Evolutionary conservation across 768 basidiomycete species (phyloP).

Genomic region (Steccherinum ochraceum): DNA sequence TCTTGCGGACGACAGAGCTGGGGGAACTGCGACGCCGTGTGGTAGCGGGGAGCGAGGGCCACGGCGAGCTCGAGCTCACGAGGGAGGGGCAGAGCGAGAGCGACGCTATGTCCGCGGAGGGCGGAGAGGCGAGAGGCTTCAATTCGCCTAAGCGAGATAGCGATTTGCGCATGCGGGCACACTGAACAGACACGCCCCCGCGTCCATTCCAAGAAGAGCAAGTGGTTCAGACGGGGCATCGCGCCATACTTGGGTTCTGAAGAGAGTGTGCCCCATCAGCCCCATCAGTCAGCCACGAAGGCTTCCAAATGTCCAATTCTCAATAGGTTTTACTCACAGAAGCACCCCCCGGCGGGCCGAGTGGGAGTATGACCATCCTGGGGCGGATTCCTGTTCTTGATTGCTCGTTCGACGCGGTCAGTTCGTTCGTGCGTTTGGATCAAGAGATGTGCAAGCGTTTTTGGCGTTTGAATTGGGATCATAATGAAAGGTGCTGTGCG

Average conservation of each 20-base stretch:
- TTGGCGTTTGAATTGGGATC: neutral
- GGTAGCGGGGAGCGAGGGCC: no score
- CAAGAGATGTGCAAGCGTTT: neutral
- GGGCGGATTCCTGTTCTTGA: no score
- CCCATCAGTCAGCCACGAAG: neutral
- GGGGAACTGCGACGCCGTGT: no score
- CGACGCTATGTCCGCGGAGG: no score
- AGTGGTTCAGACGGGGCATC: neutral
- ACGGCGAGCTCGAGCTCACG: no score
- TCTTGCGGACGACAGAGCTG: no score
- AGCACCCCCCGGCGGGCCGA: neutral
- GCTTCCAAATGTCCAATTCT: neutral
- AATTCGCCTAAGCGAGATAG: neutral
- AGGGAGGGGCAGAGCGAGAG: no score
- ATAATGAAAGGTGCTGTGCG: neutral
- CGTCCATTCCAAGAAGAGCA: neutral
- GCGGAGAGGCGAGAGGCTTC: no score
- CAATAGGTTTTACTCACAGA: no score
- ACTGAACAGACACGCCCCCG: no score
- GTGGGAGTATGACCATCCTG: no score
- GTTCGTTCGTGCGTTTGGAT: neutral
- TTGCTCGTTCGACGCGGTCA: neutral
- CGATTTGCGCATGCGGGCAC: neutral
- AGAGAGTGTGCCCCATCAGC: neutral
- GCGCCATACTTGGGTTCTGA: no score